A percentile compares a stretch with the other conserved stretches of the same genome.
These are phyloP conservation scores for Penicillium olsonii DNA, from an alignment of 2,329 filamentous ascomycete species.

Conservation along the genomic window DNA sequence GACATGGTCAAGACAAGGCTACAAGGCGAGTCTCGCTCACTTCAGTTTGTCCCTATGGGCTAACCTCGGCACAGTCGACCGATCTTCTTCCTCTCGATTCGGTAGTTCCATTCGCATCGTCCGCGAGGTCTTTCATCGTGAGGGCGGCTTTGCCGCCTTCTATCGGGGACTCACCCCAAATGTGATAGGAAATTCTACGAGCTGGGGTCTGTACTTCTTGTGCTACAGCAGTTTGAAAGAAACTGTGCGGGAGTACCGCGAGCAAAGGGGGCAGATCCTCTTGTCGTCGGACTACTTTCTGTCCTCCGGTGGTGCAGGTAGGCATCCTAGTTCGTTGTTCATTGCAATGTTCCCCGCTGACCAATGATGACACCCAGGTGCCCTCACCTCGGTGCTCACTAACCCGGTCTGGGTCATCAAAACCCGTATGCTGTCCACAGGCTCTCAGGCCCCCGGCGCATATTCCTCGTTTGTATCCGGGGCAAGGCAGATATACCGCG, in stretches of 20 bases:
- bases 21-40: conserved; percentile 62
- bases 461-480: conserved; percentile 79
- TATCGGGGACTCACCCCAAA: conserved; percentile 92
- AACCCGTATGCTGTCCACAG: conserved; percentile 91
- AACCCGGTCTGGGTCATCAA: conserved; percentile 99
- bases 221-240: conserved; percentile 65
- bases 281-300: conserved; percentile 75
- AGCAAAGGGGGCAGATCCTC: conserved; percentile 42
- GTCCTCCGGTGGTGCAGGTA: conserved; percentile 66
- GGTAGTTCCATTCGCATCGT: conserved; percentile 58
- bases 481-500: conserved; percentile 62
- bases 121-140: conserved; percentile 54
- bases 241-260: conserved; percentile 46
- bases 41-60: background rate
- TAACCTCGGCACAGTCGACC: conserved; percentile 49
- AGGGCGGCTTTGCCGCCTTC: conserved; percentile 65
- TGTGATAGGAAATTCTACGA: conserved; percentile 82
- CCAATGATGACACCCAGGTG: conserved; percentile 49
- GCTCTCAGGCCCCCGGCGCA: conserved; percentile 70
- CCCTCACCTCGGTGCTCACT: conserved; percentile 76
- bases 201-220: conserved; percentile 92
- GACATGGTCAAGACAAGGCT: conserved; percentile 96
- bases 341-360: conserved; percentile 1
- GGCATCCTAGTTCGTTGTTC: conserved; percentile 7
- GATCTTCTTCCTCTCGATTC: conserved; percentile 46